Percentiles rank a stretch among this genome's conserved stretches.
Evolutionary conservation across 352 stramenopile species (phyloP).

Genomic region (Thalassiosira ordinaria): DNA sequence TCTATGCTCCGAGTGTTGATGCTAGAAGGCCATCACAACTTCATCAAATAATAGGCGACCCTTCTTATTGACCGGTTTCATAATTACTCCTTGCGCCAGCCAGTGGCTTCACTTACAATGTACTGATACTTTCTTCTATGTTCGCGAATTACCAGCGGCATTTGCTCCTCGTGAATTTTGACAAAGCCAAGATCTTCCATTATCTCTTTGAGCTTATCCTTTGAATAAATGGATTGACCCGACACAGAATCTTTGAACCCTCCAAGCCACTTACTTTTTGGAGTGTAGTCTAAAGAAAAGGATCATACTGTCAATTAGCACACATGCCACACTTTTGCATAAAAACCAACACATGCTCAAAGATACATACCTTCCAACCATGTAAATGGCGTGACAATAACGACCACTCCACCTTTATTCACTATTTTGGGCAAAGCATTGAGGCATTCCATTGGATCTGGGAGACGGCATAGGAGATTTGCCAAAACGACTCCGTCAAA

Average conservation of each 20-base stretch:
- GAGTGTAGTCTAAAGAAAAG: constrained; percentile 89
- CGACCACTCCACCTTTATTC: constrained; percentile 91
- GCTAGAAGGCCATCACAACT: no score
- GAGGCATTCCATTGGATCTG: constrained; percentile 91
- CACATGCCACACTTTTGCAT: not conserved
- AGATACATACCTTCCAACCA: constrained; percentile 90
- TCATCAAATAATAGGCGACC: no score
- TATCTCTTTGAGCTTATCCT: constrained; percentile 69
- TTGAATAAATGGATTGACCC: constrained; percentile 67
- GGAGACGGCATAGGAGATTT: constrained; percentile 95
- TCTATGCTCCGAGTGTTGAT: no score
- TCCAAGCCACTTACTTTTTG: constrained; percentile 76
- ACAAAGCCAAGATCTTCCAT: constrained; percentile 79
- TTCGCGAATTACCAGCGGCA: constrained; percentile 82
- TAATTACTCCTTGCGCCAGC: constrained; percentile 48
- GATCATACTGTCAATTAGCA: not conserved
- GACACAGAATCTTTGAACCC: constrained; percentile 75
- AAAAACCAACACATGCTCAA: not conserved
- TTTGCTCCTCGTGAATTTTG: constrained; percentile 82
- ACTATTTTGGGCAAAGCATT: constrained; percentile 89
- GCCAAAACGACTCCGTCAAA: constrained; percentile 95
- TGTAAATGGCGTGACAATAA: constrained; percentile 95
- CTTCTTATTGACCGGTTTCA: not conserved
- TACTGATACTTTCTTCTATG: constrained; percentile 84
- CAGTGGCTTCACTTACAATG: constrained; percentile 82